phyloP scores from a whole-genome alignment of 148 eudicot genomes.

The Silene uniflora region DNA sequence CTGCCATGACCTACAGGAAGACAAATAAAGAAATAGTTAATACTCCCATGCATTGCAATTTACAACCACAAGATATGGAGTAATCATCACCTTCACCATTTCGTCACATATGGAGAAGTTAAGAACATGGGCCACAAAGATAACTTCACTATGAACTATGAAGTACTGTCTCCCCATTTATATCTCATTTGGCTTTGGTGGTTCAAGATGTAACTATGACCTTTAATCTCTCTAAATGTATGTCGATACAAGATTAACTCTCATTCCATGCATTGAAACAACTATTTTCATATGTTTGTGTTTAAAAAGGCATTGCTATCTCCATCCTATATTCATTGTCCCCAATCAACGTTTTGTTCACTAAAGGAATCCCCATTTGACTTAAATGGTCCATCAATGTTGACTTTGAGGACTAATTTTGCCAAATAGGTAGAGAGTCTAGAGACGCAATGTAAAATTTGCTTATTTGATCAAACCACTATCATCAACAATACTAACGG shows the following conservation, averaged over 20 bases:
- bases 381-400: neutral
- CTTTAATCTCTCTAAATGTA: neutral
- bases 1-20: constrained; percentile 62
- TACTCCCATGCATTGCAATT: neutral
- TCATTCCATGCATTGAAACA: neutral
- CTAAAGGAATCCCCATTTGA: neutral
- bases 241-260: neutral
- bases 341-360: too few species aligned
- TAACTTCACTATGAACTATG: neutral
- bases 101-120: neutral
- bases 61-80: neutral
- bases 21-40: neutral
- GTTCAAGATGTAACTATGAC: neutral
- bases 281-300: neutral
- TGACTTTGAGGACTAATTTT: neutral
- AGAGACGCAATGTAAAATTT: too few species aligned
- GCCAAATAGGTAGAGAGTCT: too few species aligned
- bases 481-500: too few species aligned
- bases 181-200: neutral
- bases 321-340: too few species aligned
- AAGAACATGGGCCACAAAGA: neutral
- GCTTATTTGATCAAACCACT: too few species aligned
- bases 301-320: neutral
- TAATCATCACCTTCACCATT: neutral
- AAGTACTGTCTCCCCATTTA: neutral